Base-by-base conservation (phyloP, 2,329 filamentous ascomycete genomes). In the Cercospora canescens region DNA sequence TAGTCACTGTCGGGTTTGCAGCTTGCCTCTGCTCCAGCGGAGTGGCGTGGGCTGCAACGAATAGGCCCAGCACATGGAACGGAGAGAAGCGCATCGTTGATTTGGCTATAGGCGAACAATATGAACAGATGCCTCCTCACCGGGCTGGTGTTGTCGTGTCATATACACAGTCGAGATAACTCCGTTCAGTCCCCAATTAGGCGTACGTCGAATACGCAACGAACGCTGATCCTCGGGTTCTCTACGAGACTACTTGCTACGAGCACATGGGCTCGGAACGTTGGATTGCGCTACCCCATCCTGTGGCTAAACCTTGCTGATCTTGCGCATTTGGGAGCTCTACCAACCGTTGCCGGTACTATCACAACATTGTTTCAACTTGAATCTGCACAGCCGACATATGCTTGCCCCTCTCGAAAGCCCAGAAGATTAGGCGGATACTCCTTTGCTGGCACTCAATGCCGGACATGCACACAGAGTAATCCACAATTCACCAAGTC, bases 1-100 rank as follows among this genome's bases (percentile, higher is more conserved):
- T 67, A 7, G 67, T 69, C 9, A 69, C 70, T 5, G 68, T 70
- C 14, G 68, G 67, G 16, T 63, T 63, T 21, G 60, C 52, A 30
- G 35, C 50, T 54, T 52, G 39, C 24, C 52, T 55, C 12, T 63
- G 48, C 24, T 63, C 60, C 6, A 57, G 16, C 6, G 60, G 60
- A 21, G 50, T 52, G 39, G 37, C 59, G 37, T 41, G 48, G 5
- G n/a, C 59, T 21, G 30, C 59, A 2, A 26, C 30, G 28, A 61
- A 18, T 8, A 61, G 26, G 32, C 59, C 59, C 14, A 61, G 37
- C 18, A 61, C 11, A 26, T 41, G 54, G 16, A 52, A 28, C 24
- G 50, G 45, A n/a, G 59, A 61, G 41, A 61, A 28, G 4, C 41
- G 45, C 59, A 61, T 61, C 45, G 45, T 52, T 52, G 24, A 21